Percentiles rank a stretch among this genome's conserved stretches.
These are phyloP conservation scores for Glycine tomentella DNA, from an alignment of 306 rosid genomes.

Conservation along the genomic window DNA sequence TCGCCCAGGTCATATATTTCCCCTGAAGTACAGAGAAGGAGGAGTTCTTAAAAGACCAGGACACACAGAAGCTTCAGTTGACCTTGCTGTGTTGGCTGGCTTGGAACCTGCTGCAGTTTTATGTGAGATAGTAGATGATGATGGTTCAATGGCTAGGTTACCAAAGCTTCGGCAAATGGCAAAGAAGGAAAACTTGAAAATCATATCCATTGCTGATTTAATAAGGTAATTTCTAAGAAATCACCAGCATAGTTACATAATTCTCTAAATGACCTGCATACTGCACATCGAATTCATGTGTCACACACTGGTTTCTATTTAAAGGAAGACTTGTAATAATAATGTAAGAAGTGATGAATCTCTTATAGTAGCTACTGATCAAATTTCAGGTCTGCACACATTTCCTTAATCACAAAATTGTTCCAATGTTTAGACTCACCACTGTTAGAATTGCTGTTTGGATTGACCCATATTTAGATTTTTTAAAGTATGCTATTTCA, in stretches of 20 bases:
- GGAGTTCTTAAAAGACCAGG: slow-evolving; percentile 83
- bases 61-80: slow-evolving; percentile 81
- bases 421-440: not conserved
- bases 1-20: slow-evolving; percentile 74
- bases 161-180: slow-evolving; percentile 69
- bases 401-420: not conserved
- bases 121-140: slow-evolving; percentile 83
- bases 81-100: slow-evolving; percentile 76
- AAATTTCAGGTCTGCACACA: not conserved
- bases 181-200: slow-evolving; percentile 61
- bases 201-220: slow-evolving; percentile 78
- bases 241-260: slow-evolving; percentile 9
- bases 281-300: not conserved
- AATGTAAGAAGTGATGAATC: no score
- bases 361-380: not conserved
- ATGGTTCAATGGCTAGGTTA: slow-evolving; percentile 87
- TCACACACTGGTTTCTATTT: not conserved
- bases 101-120: slow-evolving; percentile 67
- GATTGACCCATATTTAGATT: not conserved
- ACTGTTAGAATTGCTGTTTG: not conserved
- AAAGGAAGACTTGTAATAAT: not conserved
- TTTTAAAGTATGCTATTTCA: not conserved
- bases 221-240: slow-evolving; percentile 54
- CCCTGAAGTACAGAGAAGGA: slow-evolving; percentile 40
- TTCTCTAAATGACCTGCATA: not conserved